Evolutionary conservation across 1,139 yeast species (phyloP), one percentile per base, ranked within the genome.

Genomic region (Lodderomyces margitis): DNA sequence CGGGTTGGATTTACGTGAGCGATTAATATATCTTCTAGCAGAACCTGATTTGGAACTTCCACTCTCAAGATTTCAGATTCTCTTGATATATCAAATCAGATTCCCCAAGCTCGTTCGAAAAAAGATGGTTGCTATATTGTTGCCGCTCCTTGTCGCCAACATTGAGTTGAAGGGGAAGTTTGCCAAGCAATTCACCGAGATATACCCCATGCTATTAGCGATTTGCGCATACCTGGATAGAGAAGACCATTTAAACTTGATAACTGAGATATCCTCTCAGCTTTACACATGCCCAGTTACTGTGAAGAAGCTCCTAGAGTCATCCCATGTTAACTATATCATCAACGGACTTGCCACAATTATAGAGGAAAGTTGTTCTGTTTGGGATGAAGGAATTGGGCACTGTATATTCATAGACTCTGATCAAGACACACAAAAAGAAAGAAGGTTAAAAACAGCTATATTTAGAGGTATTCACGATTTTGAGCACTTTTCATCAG

Each of bases 241-340:
- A 44, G 92, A 85, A 56, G 86, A 84, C 46, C 78, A 74, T 46
- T 59, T 81, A 31, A 78, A 78, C 36, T 64, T 78, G 4, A 49
- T 82, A 38, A 59, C 67, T 25, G 82, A 82, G 37, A 71, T 82
- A 31, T 64, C 82, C 7, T 68, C 78, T 3, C 94, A 85, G 52
- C 61, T 83, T 14, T 80, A 81, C 56, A 80, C 86, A 0, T 80
- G 87, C 50, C 87, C 87, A 1, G 72, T 75, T 7, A 76, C 80
- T 27, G 74, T 80, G 1, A 60, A 66, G 38, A 57, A 54, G 33
- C 62, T 78, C 8, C 60, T 80, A 31, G 55, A 64, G 3, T 48
- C 62, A 2, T 66, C 67, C 0, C 54, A 62, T 10, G 58, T 78
- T 10, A 61, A 68, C 2, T 64, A 68, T 40, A 59, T 81, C 1